phyloP scores from a whole-genome alignment of 1,284 basidiomycete genomes.

The Polyporus tsugae region DNA sequence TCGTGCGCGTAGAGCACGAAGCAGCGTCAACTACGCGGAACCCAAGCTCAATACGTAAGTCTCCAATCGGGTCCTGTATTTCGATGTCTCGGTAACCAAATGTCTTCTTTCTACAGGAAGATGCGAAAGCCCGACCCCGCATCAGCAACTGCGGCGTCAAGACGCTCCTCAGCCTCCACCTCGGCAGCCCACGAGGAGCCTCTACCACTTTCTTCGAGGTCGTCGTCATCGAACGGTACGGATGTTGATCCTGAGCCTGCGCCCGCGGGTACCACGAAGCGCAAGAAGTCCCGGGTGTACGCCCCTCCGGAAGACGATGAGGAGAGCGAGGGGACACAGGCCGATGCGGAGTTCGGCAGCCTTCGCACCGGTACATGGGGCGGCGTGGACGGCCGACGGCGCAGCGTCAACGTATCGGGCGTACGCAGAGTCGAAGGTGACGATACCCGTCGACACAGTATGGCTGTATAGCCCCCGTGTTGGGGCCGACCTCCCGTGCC shows the following conservation, averaged over 20 bases:
- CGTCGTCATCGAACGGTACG: no score
- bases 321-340: no score
- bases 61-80: neutral
- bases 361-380: constrained; percentile 51
- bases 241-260: no score
- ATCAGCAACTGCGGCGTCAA: constrained; percentile 38
- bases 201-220: no score
- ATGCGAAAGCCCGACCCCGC: constrained; percentile 85
- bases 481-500: neutral
- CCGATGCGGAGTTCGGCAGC: no score
- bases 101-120: constrained; percentile 62
- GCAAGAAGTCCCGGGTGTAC: no score
- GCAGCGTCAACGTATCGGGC: constrained; percentile 44
- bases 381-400: constrained; percentile 66
- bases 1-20: constrained; percentile 77
- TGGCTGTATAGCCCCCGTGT: constrained; percentile 42
- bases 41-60: constrained; percentile 90
- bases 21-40: constrained; percentile 89
- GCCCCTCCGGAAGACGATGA: no score
- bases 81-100: neutral
- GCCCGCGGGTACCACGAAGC: no score
- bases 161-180: constrained; percentile 40
- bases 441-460: constrained; percentile 48
- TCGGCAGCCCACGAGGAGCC: constrained; percentile 42
- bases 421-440: constrained; percentile 42